Evolutionary conservation across 2,329 filamentous ascomycete species (phyloP).

Genomic region (Aureobasidium sp.): DNA sequence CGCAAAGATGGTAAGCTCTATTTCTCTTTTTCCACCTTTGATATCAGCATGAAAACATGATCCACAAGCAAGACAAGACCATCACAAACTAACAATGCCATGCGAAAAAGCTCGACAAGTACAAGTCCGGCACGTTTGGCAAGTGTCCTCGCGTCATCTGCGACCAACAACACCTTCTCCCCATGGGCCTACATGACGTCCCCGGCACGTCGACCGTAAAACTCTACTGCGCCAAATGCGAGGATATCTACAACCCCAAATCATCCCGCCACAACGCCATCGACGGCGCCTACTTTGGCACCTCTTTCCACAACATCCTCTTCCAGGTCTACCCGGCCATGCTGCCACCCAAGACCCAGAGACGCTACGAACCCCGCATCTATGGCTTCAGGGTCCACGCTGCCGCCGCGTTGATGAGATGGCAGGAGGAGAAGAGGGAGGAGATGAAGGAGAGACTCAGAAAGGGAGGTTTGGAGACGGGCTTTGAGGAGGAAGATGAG

Average conservation of each 20-base stretch:
- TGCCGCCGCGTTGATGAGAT: conserved; percentile 74
- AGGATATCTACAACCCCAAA: conserved; percentile 98
- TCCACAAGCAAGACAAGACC: background rate
- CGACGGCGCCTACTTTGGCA: conserved; percentile 96
- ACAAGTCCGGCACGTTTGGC: conserved; percentile 95
- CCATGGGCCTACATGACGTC: conserved; percentile 87
- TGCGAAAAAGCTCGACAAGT: conserved; percentile 75
- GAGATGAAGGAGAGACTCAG: conserved; percentile 73
- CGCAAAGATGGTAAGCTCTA: conserved; percentile 75
- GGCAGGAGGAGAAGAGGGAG: conserved; percentile 76
- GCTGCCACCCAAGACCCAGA: conserved; percentile 73
- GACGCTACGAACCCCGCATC: conserved; percentile 79
- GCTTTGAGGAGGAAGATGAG: conserved; percentile 63
- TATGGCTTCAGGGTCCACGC: conserved; percentile 97
- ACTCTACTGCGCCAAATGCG: conserved; percentile 93
- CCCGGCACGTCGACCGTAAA: conserved; percentile 85
- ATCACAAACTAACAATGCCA: background rate
- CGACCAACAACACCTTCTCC: conserved; percentile 82
- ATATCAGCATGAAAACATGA: background rate
- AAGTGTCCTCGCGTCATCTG: conserved; percentile 97
- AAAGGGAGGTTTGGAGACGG: conserved; percentile 60
- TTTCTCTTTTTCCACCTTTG: too few relatives aligned
- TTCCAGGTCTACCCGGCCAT: conserved; percentile 96
- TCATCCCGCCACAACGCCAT: conserved; percentile 91
- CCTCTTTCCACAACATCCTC: conserved; percentile 96